Base-by-base conservation (phyloP, 2,329 filamentous ascomycete genomes). In the Cyphellophora europaea region DNA sequence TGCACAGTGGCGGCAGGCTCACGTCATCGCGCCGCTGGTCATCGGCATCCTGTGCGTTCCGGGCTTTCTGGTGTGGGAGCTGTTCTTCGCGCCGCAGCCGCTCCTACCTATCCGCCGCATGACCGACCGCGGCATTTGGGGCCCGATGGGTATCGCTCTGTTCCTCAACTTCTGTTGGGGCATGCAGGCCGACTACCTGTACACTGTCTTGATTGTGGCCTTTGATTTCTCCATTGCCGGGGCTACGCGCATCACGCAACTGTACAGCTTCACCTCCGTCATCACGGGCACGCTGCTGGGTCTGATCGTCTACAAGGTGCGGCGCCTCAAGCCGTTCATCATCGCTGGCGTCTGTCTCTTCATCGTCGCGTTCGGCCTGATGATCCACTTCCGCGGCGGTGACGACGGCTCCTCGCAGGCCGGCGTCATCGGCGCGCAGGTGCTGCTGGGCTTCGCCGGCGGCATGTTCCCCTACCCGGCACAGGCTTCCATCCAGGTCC, bases 101-200 rank as follows among this genome's bases (percentile, higher is more conserved):
- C 67, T 80, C 44, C 56, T 79, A 1, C 77, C 77, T 4, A 79
- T 80, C 56, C 58, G 61, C 27, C 60, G 77, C 2, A 63, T 81
- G 48, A 74, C 71, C 53, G 74, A 81, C 49, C 73, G 77, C 14
- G 66, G 65, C n/a, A 67, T 80, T 16, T 80, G 76, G 73, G 74
- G 65, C 4, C 67, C 77, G 4, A 54, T 81, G 18, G 73, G 71
- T 3, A 76, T 82, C 28, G 74, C 67, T 6, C 41, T 64, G 30
- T 55, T 71, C 47, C 61, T 75, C 48, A 74, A 72, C 58, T 72
- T 71, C 48, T 55, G 69, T 12, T 80, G 74, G 74, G 69, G 69
- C 41, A 64, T 79, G 54, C 77, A 81, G 53, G 72, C 69, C 14
- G 71, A 79, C 49, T 80, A 71, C 52, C 64, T 82, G 3, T 80